Evolutionary conservation across 129 eudicot genomes (phyloP), one percentile per base, ranked within the genome.

Genomic region (Centaurea solstitialis): DNA sequence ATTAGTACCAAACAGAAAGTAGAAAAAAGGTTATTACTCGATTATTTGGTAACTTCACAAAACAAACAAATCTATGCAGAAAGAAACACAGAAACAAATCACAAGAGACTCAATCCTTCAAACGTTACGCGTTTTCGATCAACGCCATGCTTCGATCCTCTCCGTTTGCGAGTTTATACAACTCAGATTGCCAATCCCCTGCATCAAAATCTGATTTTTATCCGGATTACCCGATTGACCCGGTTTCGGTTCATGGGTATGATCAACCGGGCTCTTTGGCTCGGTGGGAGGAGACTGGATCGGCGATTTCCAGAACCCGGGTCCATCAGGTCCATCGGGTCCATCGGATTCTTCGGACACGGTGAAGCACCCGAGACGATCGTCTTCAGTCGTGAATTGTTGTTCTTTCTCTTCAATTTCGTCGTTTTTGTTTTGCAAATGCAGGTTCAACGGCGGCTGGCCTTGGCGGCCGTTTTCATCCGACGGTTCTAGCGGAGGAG

Each of bases 381-480:
- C 89, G 35, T 83, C 87, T 41, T 83, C 90, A 47, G 79, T 80
- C 57, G 37, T 53, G n/a, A 23, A 41, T 7, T 72, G 70, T 1
- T 72, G 68, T 10, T 79, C 85, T 30, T 0, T 45, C 68, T 78
- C 75, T 78, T 80, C 83, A 61, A 38, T 38, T 80, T 72, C 78
- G 50, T 84, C 81, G 38, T 70, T 9, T 22, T 67, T 21, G 37
- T 61, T 67, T 40, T 68, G 80, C 69, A 79, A 62, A 4, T 70
- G 83, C 45, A 50, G 47, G 30, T 79, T 78, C 73, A 79, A 82
- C 41, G 84, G 80, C 40, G 84, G 80, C 26, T 90, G 82, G 76
- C 87, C 88, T 76, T 92, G 93, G 77, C 82, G 86, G 0, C 90
- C 90, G 24, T 89, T 86, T 76, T 90, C 93, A 71, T 87, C 93